Percentiles rank a stretch among this genome's conserved stretches.
Evolutionary conservation across 495 filamentous ascomycete genomes (phyloP).

Genomic region (Podospora anserina): DNA sequence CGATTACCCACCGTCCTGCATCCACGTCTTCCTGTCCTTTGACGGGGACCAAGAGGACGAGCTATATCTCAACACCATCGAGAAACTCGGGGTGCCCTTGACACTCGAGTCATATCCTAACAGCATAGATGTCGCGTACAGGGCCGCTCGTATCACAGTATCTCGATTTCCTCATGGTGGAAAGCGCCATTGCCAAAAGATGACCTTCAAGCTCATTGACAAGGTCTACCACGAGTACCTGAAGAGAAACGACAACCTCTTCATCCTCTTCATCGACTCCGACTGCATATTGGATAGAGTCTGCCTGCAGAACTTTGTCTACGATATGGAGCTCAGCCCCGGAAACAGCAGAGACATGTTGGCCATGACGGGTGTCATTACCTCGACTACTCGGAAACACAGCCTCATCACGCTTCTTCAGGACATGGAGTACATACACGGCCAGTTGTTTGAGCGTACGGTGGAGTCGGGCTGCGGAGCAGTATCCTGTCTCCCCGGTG

Average conservation of each 20-base stretch:
- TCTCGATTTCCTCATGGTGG: slow-evolving; percentile 93
- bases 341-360: slow-evolving; percentile 91
- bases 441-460: slow-evolving; percentile 93
- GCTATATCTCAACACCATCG: slow-evolving; percentile 82
- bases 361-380: slow-evolving; percentile 98
- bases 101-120: slow-evolving; percentile 74
- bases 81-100: slow-evolving; percentile 80
- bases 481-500: slow-evolving; percentile 92
- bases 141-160: slow-evolving; percentile 78
- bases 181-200: slow-evolving; percentile 91
- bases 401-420: slow-evolving; percentile 88
- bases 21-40: slow-evolving; percentile 95
- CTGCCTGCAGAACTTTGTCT: slow-evolving; percentile 97
- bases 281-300: slow-evolving; percentile 93
- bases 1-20: slow-evolving; percentile 89
- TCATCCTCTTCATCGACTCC: slow-evolving; percentile 96
- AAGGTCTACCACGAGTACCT: slow-evolving; percentile 88
- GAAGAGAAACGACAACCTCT: slow-evolving; percentile 84
- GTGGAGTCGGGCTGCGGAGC: slow-evolving; percentile 95
- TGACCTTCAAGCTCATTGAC: slow-evolving; percentile 92
- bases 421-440: slow-evolving; percentile 98
- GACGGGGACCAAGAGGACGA: slow-evolving; percentile 88
- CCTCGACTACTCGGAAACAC: slow-evolving; percentile 86
- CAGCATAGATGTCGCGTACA: slow-evolving; percentile 88
- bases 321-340: slow-evolving; percentile 97